Evolutionary conservation across 768 basidiomycete genomes (phyloP), one percentile per base, ranked within the genome.

Genomic region (Mycena maculata): DNA sequence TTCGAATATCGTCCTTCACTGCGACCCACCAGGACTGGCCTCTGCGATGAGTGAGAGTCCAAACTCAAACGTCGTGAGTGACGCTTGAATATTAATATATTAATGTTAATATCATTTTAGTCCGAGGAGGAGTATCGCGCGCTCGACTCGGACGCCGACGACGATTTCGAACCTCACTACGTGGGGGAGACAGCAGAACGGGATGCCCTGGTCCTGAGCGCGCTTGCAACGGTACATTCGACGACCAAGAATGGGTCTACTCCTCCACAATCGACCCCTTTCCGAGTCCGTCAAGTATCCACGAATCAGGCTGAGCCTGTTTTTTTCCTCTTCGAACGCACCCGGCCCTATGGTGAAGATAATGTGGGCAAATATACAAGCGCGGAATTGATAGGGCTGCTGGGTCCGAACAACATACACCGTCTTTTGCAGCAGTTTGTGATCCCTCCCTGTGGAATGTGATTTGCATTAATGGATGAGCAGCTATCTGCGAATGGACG

Each of bases 401-500:
- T 70, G 13, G 69, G 69, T n/a, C 69, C 65, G 6, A 70, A 53
- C 53, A 70, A 70, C 39, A 67, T 70, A 4, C 65, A 63, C 27
- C 65, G 69, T 38, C 61, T 70, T 12, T 54, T 70, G 53, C 69
- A 70, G 20, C 65, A 70, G 69, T 70, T 31, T 28, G 69, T 70
- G 23, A 42, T 22, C 22, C 52, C 13, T 33, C 33, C 56, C 42
- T 52, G 7, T 22, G 22, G 9, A 47, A 41, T 54, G 23, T n/a
- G 6, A n/a, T 25, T 25, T 18, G 42, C 44, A 39, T 44, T 65
- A 13, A 66, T 28, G 18, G 20, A 22, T 50, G 27, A 15, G 12
- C 45, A 70, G 69, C 45, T 70, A 70, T 67, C 39, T 70, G n/a
- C 69, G 61, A 15, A 52, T 67, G 56, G 69, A 70, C 42, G 69